Conservation (phyloP, 2,329 filamentous ascomycete genomes). For the Beauveria australis region DNA sequence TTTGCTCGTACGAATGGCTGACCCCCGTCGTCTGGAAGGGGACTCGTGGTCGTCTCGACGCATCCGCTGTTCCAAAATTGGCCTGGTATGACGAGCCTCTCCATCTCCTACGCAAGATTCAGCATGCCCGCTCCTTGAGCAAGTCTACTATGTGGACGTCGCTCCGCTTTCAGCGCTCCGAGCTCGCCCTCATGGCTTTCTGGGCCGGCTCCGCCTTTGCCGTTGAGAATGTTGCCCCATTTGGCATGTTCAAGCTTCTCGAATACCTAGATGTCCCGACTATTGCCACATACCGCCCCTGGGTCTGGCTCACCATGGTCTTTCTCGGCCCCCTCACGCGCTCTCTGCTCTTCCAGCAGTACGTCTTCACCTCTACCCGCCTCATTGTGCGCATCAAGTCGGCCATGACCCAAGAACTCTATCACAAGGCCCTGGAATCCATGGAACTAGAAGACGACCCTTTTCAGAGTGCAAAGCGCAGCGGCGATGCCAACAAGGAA, state of each 20-base stretch:
- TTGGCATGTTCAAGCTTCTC: constrained; percentile 45
- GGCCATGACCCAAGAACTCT: constrained; percentile 50
- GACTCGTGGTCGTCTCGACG: constrained; percentile 33
- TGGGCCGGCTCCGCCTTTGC: constrained; percentile 30
- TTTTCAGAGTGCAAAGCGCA: constrained; percentile 23
- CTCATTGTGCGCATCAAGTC: constrained; percentile 48
- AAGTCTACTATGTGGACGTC: constrained; percentile 38
- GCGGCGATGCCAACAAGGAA: constrained; percentile 19
- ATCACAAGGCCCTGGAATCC: constrained; percentile 45
- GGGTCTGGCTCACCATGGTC: constrained; percentile 45
- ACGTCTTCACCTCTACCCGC: constrained; percentile 49
- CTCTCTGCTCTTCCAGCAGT: constrained; percentile 46
- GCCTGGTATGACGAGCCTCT: constrained; percentile 49
- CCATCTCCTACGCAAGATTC: constrained; percentile 35
- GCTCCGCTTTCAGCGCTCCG: constrained; percentile 32
- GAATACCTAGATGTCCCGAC: constrained; percentile 40
- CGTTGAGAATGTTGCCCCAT: constrained; percentile 44
- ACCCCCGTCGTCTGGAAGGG: constrained; percentile 30
- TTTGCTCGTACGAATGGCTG: constrained; percentile 34
- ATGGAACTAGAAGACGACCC: constrained; percentile 51
- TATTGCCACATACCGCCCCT: constrained; percentile 37
- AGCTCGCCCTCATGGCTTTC: constrained; percentile 37
- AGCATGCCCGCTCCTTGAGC: constrained; percentile 33
- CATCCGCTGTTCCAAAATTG: constrained; percentile 39
- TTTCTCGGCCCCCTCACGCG: constrained; percentile 41